These are phyloP conservation scores for Aristolochia contorta DNA, from an alignment of 164 flowering plant genomes.

Conservation along the genomic window DNA sequence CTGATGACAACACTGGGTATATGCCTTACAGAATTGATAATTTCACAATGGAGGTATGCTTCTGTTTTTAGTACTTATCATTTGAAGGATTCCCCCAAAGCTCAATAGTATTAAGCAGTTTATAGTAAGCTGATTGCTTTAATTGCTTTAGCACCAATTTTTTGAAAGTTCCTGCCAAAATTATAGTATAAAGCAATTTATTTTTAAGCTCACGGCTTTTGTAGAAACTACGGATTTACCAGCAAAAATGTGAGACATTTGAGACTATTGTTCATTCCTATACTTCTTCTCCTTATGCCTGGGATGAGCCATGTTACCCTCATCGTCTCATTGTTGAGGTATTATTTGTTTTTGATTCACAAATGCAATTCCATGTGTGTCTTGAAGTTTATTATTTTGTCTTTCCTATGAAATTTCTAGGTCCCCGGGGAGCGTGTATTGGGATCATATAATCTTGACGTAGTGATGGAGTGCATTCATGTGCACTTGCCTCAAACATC, in stretches of 20 bases:
- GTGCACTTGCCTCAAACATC: conserved; percentile 47
- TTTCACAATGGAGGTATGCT: conserved; percentile 74
- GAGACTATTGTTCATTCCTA: conserved; percentile 72
- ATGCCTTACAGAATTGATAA: conserved; percentile 97
- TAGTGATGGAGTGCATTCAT: conserved; percentile 49
- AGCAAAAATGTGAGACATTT: conserved; percentile 77
- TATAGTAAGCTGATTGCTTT: not conserved
- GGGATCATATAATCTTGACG: conserved; percentile 78
- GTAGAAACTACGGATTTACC: conserved; percentile 76
- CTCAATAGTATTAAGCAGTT: not conserved
- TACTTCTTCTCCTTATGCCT: conserved; percentile 77
- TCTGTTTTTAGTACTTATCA: not conserved
- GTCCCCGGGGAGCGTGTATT: conserved; percentile 81
- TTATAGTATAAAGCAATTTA: not conserved
- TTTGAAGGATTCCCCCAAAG: not conserved
- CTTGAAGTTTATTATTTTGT: not conserved
- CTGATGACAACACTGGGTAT: conserved; percentile 85
- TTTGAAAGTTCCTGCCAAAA: not conserved
- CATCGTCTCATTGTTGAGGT: conserved; percentile 94
- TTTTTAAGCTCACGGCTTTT: conserved; percentile 7
- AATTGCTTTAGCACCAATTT: not conserved
- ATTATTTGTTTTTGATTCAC: conserved; percentile 2
- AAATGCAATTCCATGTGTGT: not conserved
- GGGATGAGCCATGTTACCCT: conserved; percentile 98
- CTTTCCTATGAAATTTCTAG: conserved; percentile 21